Evolutionary conservation across 2,329 filamentous ascomycete species (phyloP).

Genomic region (Verticillium nubilum): DNA sequence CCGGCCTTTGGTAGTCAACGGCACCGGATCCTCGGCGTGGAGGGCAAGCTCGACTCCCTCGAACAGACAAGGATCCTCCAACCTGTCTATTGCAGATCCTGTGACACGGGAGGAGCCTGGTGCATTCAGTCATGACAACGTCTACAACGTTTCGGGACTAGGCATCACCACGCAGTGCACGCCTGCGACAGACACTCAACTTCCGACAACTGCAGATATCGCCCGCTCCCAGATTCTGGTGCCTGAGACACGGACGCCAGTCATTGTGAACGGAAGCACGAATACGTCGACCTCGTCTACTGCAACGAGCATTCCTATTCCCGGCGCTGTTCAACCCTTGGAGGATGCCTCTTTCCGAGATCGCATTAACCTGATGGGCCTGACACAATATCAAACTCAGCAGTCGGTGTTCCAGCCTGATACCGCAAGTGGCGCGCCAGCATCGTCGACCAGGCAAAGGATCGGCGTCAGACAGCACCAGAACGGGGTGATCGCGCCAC

Average conservation of each 20-base stretch:
- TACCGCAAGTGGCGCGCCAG: constrained; percentile 21
- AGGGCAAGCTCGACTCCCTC: constrained; percentile 25
- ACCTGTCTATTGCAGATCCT: not conserved
- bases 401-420: constrained; percentile 11
- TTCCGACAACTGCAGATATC: not conserved
- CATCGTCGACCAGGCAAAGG: constrained; percentile 29
- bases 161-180: not conserved
- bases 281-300: constrained; percentile 9
- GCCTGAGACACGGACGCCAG: constrained; percentile 19
- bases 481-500: constrained; percentile 45
- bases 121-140: not conserved
- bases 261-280: constrained; percentile 28
- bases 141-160: not conserved
- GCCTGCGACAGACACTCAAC: not conserved
- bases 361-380: constrained; percentile 35
- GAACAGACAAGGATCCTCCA: not conserved
- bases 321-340: constrained; percentile 3
- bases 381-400: constrained; percentile 18
- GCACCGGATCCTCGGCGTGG: constrained; percentile 37
- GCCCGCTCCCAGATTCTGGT: constrained; percentile 12
- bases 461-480: constrained; percentile 35
- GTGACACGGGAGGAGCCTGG: not conserved
- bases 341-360: constrained; percentile 37
- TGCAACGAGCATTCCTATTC: constrained; percentile 6
- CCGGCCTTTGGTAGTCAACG: constrained; percentile 48